Percentiles rank a stretch among this genome's conserved stretches.
These are phyloP conservation scores for Ganoderma boninense DNA, from an alignment of 1,284 basidiomycete species.

Conservation along the genomic window DNA sequence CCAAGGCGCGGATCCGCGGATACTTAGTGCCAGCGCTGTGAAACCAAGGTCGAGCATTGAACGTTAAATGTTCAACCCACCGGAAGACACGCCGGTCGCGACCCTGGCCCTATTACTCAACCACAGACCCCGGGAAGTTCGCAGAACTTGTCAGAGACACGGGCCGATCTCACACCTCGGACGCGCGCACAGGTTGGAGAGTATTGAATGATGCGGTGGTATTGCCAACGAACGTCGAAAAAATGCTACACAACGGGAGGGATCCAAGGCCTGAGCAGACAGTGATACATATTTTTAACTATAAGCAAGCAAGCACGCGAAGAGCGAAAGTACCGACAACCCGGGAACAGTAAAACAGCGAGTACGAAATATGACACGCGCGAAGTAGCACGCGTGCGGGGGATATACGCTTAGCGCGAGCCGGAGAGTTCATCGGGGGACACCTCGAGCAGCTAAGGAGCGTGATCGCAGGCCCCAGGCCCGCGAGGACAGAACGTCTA, in stretches of 20 bases:
- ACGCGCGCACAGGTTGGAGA: no score
- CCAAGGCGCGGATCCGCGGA: not conserved
- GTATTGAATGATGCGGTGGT: not conserved
- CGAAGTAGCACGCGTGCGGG: slow-evolving; percentile 3
- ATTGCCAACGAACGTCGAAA: slow-evolving; percentile 18
- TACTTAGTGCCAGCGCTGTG: not conserved
- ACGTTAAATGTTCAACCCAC: no score
- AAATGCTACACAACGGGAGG: slow-evolving; percentile 22
- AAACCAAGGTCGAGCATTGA: no score
- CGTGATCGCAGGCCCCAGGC: slow-evolving; percentile 20
- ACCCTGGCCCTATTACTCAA: no score
- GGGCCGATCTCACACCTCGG: not conserved
- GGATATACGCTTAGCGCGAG: slow-evolving; percentile 29
- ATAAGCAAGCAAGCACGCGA: slow-evolving; percentile 9
- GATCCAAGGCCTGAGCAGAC: not conserved
- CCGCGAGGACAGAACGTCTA: slow-evolving; percentile 8
- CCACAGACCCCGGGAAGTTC: not conserved
- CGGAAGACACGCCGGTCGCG: no score
- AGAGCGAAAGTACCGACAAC: slow-evolving; percentile 11
- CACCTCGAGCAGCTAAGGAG: slow-evolving; percentile 8
- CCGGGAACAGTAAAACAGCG: not conserved
- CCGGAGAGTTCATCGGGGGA: slow-evolving; percentile 14
- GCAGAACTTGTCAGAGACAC: not conserved
- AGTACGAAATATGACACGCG: slow-evolving; percentile 12
- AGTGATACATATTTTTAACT: slow-evolving; percentile 9